Evolutionary conservation across 768 basidiomycete species (phyloP), one percentile per base, ranked within the genome.

Genomic region (Leccinum longicurvipes): DNA sequence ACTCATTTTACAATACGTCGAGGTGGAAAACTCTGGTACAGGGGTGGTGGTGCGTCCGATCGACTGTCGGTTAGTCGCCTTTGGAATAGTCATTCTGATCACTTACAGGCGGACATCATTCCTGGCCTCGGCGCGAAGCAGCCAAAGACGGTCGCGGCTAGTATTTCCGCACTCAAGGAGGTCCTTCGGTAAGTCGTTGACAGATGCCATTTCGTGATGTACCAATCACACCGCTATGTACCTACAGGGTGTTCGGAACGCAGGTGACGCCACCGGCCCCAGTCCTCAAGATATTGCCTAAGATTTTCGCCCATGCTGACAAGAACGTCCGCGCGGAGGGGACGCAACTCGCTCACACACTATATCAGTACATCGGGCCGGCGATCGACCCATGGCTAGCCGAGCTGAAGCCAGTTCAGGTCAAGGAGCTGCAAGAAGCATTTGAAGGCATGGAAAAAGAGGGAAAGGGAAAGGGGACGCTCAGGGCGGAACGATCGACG

Each of bases 271-370:
- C 87, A 11, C 82, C 89, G 6, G 82, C 89, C 34, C 85, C 88
- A 12, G 76, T 98, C n/a, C 79, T 98, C 53, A 95, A 95, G 67
- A 72, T 81, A 6, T 73, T 99, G 21, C 90, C 95, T 32, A 96
- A 94, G 76, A 92, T 98, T 48, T 99, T 98, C 55, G 84, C 85
- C 4, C 97, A 99, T 67, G 86, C 84, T 15, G 97, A 99, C 73
- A 98, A 98, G 75, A 88, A 84, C 25, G 97, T 99, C 51, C 89
- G 97, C 57, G 84, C 91, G 1, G 97, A 99, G 74, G 97, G 96
- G 31, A 84, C 84, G 0, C 76, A 79, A 27, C 84, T 99, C 19
- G 79, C 84, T 0, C 85, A 88, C 63, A 74, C 76, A 0, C 72
- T 98, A 7, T 96, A 98, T 76, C 87, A 90, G 56, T 93, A 85